Evolutionary conservation across 495 filamentous ascomycete genomes (phyloP), one percentile per base, ranked within the genome.

Genomic region (Aspergillus cavernicola): DNA sequence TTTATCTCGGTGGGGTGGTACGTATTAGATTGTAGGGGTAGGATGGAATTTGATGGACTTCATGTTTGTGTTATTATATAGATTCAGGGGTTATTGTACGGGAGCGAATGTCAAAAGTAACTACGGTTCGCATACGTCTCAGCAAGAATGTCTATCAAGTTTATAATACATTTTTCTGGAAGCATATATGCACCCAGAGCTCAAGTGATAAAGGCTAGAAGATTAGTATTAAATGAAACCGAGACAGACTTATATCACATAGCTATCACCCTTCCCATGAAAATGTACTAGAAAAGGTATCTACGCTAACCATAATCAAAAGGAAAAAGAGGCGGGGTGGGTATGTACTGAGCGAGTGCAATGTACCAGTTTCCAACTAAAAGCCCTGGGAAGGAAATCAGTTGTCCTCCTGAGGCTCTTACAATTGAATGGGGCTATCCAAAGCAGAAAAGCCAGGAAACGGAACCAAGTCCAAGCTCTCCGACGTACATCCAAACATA

Each of bases 251-350:
- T 40, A 53, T 40, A 39, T 41, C 33, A 33, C 52, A 43, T 24
- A 41, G 24, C 43, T 9, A 39, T 42, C 36, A 50, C 52, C 52
- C 42, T 54, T 47, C 33, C 33, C 42, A 40, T 40, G 35, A 40
- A 40, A 35, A 41, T 28, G 28, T 52, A 52, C 38, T 50, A 47
- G 32, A 57, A 51, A 52, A 53, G 52, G 42, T 47, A 54, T 54
- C 52, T 54, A 54, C 42, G 42, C 42, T 54, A 54, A 54, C 42
- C 41, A 53, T 53, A 39, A 53, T 53, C 20, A 51, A 51, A 45
- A 48, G 49, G 44, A 42, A 48, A 41, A 47, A 41, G 40, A 35
- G 19, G 42, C 22, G 43, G n/a, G 38, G 18, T 39, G 31, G 47
- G 48, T 52, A 57, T 57, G 49, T 47, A 53, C 51, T 46, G 50